Conservation (phyloP, 768 basidiomycete species). For the Calocera cornea region DNA sequence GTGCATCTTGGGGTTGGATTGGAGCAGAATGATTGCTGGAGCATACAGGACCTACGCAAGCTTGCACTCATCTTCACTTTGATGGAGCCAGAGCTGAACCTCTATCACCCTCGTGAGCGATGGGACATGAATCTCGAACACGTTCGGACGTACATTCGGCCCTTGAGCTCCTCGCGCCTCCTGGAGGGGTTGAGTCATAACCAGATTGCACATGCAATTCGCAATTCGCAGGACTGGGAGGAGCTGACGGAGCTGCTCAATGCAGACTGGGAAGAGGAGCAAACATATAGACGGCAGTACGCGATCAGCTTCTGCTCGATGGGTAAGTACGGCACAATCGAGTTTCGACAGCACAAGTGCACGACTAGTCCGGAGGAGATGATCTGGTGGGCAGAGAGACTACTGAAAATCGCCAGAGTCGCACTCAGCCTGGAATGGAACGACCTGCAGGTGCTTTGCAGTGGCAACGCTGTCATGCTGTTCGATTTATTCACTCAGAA, state of each 20-base stretch:
- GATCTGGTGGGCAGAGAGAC: not conserved
- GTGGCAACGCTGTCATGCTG: too few species aligned
- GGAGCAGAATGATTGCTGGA: not conserved
- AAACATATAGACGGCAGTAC: not conserved
- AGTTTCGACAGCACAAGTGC: not conserved
- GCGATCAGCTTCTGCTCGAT: not conserved
- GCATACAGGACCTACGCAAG: not conserved
- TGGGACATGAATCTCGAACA: not conserved
- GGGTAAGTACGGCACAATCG: not conserved
- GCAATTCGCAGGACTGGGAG: not conserved
- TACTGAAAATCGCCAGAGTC: not conserved
- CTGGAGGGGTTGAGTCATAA: not conserved
- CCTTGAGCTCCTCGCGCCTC: not conserved
- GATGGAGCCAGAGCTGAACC: not conserved
- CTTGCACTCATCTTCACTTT: not conserved
- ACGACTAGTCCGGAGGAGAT: not conserved
- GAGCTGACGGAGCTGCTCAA: not conserved
- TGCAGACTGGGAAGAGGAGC: too few species aligned
- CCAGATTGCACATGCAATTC: not conserved
- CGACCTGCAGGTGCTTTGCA: too few species aligned
- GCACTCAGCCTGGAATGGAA: too few species aligned
- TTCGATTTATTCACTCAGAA: too few species aligned
- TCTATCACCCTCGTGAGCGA: not conserved
- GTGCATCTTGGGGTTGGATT: not conserved
- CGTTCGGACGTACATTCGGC: not conserved